These are phyloP conservation scores for Cercospora zeina DNA, from an alignment of 2,329 filamentous ascomycete genomes.

Conservation along the genomic window DNA sequence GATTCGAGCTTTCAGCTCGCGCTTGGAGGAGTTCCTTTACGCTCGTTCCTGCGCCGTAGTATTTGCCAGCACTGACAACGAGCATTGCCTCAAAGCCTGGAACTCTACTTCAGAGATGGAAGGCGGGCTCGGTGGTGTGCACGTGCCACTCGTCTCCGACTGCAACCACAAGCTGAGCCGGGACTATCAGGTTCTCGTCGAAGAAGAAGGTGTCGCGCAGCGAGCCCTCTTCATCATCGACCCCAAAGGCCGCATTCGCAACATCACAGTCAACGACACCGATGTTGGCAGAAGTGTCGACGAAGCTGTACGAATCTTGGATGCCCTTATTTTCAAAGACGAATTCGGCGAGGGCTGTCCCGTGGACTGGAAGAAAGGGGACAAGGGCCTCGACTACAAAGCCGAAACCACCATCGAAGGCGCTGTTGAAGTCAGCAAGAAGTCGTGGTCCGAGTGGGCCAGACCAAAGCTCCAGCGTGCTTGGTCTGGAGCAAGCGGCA, in stretches of 20 bases:
- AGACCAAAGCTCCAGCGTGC: slow-evolving; percentile 37
- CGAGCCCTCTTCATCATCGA: slow-evolving; percentile 67
- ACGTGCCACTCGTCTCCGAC: slow-evolving; percentile 63
- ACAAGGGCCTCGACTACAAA: slow-evolving; percentile 35
- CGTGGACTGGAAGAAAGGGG: slow-evolving; percentile 40
- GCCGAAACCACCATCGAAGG: slow-evolving; percentile 33
- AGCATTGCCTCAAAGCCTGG: slow-evolving; percentile 62
- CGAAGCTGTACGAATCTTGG: slow-evolving; percentile 60
- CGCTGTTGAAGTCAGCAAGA: slow-evolving; percentile 34
- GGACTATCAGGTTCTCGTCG: slow-evolving; percentile 64
- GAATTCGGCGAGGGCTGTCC: slow-evolving; percentile 46
- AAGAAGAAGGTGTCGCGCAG: slow-evolving; percentile 64
- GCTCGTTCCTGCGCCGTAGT: slow-evolving; percentile 61
- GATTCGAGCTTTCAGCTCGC: slow-evolving; percentile 65
- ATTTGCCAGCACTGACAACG: slow-evolving; percentile 63
- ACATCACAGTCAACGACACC: slow-evolving; percentile 67
- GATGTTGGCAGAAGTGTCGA: slow-evolving; percentile 65
- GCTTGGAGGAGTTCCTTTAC: slow-evolving; percentile 58
- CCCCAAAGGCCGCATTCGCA: slow-evolving; percentile 59
- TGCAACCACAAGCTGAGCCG: slow-evolving; percentile 61
- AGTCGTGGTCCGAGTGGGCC: slow-evolving; percentile 39
- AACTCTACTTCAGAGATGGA: slow-evolving; percentile 59
- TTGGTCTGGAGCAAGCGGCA: slow-evolving; percentile 34
- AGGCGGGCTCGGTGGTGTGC: slow-evolving; percentile 61
- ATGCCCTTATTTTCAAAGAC: slow-evolving; percentile 52